phyloP scores from a whole-genome alignment of 345 rosid species.

The Pugionium dolabratum region DNA sequence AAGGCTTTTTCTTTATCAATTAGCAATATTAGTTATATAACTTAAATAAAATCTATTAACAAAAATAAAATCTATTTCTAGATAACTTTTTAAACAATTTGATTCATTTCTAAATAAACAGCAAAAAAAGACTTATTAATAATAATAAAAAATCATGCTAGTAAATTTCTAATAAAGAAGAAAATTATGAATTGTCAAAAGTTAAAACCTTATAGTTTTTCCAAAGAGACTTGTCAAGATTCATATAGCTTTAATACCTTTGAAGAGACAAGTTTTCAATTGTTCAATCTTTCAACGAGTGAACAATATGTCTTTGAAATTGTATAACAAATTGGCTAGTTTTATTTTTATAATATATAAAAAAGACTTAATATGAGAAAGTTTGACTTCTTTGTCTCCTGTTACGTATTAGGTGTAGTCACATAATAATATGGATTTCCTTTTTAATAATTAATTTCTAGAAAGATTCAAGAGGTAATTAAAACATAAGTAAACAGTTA shows the following conservation, averaged over 20 bases:
- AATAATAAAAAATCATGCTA: conserved; percentile 1
- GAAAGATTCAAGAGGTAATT: conserved; percentile 22
- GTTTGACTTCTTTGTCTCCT: conserved; percentile 34
- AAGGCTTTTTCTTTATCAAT: no score
- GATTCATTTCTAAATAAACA: no score
- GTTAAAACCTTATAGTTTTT: conserved; percentile 5
- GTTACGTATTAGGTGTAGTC: conserved; percentile 39
- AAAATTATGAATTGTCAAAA: conserved; percentile 2
- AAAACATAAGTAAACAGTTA: conserved; percentile 1
- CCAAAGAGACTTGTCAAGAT: conserved; percentile 18
- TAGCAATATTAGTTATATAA: no score
- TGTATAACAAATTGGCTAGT: neutral
- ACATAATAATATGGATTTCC: conserved; percentile 20
- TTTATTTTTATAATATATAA: conserved; percentile 21
- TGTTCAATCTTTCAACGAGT: conserved; percentile 23
- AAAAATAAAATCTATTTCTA: no score
- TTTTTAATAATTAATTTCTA: conserved; percentile 6
- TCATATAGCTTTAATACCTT: conserved; percentile 26
- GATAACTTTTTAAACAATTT: no score
- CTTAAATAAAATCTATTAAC: no score
- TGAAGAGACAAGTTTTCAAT: conserved; percentile 29
- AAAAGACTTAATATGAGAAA: conserved; percentile 24
- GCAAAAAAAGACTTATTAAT: neutral
- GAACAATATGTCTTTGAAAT: conserved; percentile 26
- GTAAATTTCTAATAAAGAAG: neutral